These are phyloP conservation scores for Psilocybe cyanescens DNA, from an alignment of 768 basidiomycete genomes.

Conservation along the genomic window DNA sequence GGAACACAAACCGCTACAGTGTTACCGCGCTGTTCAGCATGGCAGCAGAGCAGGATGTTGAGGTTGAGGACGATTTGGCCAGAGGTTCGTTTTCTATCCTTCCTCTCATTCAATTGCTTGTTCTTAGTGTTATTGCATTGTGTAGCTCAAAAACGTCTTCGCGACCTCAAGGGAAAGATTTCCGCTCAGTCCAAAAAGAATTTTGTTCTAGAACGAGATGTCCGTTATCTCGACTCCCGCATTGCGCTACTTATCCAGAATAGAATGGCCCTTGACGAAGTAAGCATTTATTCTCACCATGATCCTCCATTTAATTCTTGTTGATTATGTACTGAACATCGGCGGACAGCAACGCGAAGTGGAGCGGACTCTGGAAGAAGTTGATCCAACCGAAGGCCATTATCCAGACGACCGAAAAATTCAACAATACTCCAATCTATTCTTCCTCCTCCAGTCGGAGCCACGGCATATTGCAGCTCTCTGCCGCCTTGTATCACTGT, in stretches of 20 bases:
- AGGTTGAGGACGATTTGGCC: constrained; percentile 96
- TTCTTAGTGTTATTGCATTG: background rate
- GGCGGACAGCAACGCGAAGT: constrained; percentile 85
- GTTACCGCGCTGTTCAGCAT: constrained; percentile 96
- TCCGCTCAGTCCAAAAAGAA: constrained; percentile 99
- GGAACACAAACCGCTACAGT: constrained; percentile 95
- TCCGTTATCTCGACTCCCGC: constrained; percentile 95
- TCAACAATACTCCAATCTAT: constrained; percentile 97
- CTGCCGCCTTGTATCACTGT: constrained; percentile 93
- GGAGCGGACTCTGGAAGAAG: constrained; percentile 93
- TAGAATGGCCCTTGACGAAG: constrained; percentile 95
- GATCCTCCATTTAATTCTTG: constrained; percentile 12
- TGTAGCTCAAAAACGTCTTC: constrained; percentile 92
- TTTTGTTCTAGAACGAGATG: constrained; percentile 98
- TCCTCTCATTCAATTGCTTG: background rate
- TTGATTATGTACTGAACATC: constrained; percentile 7
- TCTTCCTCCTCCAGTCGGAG: constrained; percentile 98
- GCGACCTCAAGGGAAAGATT: constrained; percentile 95
- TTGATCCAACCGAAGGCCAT: constrained; percentile 89
- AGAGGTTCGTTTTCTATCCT: constrained; percentile 62
- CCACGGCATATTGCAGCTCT: constrained; percentile 96
- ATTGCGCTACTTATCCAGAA: constrained; percentile 99
- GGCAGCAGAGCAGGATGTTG: constrained; percentile 98
- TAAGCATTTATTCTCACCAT: constrained; percentile 39
- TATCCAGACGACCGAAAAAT: constrained; percentile 94